These are phyloP conservation scores for Bidens hawaiensis DNA, from an alignment of 140 eudicot genomes.

Conservation along the genomic window DNA sequence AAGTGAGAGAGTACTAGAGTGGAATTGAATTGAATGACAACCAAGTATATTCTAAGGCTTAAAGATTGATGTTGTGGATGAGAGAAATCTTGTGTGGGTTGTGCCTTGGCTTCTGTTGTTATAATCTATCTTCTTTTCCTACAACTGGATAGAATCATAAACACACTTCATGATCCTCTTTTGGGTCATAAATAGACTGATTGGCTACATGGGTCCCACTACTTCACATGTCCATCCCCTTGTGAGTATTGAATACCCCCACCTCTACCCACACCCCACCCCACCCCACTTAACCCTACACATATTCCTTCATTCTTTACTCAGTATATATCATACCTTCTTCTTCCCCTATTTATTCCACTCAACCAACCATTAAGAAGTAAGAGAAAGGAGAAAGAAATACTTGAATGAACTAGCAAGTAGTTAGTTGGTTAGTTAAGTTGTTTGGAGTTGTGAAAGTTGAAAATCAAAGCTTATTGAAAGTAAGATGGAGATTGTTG, in stretches of 20 bases:
- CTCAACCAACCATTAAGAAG: constrained; percentile 8
- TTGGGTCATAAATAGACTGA: constrained; percentile 51
- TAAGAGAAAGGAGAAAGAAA: constrained; percentile 1
- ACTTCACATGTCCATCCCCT: constrained; percentile 58
- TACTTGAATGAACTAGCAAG: constrained; percentile 32
- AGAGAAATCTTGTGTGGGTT: constrained; percentile 44
- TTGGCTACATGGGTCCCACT: constrained; percentile 62
- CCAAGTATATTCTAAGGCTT: constrained; percentile 54
- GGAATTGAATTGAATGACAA: constrained; percentile 32
- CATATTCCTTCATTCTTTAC: constrained; percentile 37
- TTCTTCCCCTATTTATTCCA: constrained; percentile 28
- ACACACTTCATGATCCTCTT: constrained; percentile 52
- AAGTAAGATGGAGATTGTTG: constrained; percentile 61
- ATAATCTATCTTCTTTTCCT: constrained; percentile 37
- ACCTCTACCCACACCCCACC: constrained; percentile 15
- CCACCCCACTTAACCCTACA: constrained; percentile 14
- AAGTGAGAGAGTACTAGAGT: constrained; percentile 20
- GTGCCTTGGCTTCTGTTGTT: constrained; percentile 30
- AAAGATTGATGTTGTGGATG: constrained; percentile 46
- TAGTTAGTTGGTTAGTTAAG: background rate
- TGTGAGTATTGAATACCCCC: constrained; percentile 19
- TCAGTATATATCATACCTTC: constrained; percentile 19
- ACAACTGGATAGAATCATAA: constrained; percentile 64
- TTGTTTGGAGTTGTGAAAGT: constrained; percentile 17
- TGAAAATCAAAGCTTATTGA: constrained; percentile 8